Percentiles rank a stretch among this genome's conserved stretches.
Conservation (phyloP, 1,139 yeast genomes). For the Keqinozyma sinolaborantium region DNA sequence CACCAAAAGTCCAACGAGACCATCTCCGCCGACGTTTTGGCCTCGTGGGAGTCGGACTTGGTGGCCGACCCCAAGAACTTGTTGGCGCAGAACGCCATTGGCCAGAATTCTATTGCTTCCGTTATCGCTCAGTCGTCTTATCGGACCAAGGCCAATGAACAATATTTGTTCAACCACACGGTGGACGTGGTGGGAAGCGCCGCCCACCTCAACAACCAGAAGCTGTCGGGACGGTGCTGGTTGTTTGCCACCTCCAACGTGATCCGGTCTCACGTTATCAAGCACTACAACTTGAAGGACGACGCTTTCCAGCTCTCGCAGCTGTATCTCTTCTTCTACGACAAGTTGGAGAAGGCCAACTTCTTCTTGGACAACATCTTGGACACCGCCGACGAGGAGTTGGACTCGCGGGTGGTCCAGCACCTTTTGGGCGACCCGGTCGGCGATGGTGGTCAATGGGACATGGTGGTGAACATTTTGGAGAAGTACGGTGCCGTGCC, state of each 20-base stretch:
- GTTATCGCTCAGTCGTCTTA: constrained; percentile 33
- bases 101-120: constrained; percentile 44
- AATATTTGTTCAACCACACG: constrained; percentile 55
- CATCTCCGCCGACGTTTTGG: constrained; percentile 19
- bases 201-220: constrained; percentile 59
- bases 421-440: constrained; percentile 62
- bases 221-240: constrained; percentile 82
- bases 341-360: constrained; percentile 49
- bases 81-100: constrained; percentile 57
- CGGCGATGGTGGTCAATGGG: constrained; percentile 84
- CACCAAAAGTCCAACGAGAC: neutral
- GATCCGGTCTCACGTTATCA: constrained; percentile 59
- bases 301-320: constrained; percentile 67
- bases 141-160: constrained; percentile 25
- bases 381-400: constrained; percentile 60
- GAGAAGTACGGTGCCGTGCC: constrained; percentile 81
- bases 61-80: constrained; percentile 51
- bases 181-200: constrained; percentile 69
- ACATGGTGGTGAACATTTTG: constrained; percentile 71
- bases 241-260: constrained; percentile 78
- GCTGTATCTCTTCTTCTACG: constrained; percentile 30
- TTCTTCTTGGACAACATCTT: constrained; percentile 71
- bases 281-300: constrained; percentile 60
- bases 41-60: constrained; percentile 51
- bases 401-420: constrained; percentile 67